Evolutionary conservation across 441 rosid species (phyloP).

Genomic region (Aquilaria agallochum): DNA sequence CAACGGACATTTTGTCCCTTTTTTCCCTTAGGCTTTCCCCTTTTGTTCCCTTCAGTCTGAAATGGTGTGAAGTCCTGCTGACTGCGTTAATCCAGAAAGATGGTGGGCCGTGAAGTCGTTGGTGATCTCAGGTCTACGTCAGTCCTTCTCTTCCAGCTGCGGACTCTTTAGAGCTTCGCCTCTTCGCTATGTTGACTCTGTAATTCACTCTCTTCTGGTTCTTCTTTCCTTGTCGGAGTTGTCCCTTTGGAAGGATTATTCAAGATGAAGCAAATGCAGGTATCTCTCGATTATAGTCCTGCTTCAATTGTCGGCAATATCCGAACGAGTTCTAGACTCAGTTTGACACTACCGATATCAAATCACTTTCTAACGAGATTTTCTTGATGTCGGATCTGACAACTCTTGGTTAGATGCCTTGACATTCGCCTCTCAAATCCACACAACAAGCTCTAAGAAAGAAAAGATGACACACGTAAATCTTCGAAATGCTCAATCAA

Average conservation of each 20-base stretch:
- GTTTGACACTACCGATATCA: conserved; percentile 79
- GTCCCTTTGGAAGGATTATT: not conserved
- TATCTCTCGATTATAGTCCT: conserved; percentile 14
- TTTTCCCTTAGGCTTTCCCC: no score
- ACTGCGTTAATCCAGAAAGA: conserved; percentile 5
- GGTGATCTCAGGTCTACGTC: conserved; percentile 18
- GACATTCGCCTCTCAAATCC: not conserved
- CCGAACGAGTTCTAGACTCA: conserved; percentile 97
- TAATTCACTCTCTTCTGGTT: conserved; percentile 12
- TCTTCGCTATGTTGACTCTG: conserved; percentile 30
- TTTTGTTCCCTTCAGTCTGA: no score
- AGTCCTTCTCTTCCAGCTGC: conserved; percentile 19
- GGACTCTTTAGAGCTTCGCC: conserved; percentile 29
- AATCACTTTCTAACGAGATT: not conserved
- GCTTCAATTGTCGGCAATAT: conserved; percentile 62
- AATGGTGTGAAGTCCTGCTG: no score
- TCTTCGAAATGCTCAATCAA: not conserved
- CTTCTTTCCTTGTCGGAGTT: not conserved
- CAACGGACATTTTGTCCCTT: no score
- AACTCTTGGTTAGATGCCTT: conserved; percentile 1
- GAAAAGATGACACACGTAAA: not conserved
- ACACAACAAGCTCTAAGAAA: conserved; percentile 5
- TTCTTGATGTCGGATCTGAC: conserved; percentile 4
- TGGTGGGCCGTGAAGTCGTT: conserved; percentile 35
- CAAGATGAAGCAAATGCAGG: conserved; percentile 3